A percentile compares a stretch with the other conserved stretches of the same genome.
These are phyloP conservation scores for Funneliformis caledonium DNA, from an alignment of 371 early-diverging fungal species.

Conservation along the genomic window DNA sequence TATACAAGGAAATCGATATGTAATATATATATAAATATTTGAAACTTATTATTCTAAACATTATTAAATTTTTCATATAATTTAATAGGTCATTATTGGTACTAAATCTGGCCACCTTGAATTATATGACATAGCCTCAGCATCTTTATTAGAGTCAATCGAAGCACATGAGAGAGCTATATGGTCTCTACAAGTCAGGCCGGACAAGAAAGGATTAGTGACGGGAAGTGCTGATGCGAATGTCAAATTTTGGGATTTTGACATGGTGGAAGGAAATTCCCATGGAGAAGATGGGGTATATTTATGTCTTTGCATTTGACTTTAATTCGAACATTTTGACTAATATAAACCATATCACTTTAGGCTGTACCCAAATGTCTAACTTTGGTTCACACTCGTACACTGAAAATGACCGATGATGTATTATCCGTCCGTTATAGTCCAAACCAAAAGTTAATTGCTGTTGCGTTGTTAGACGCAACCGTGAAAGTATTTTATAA, in stretches of 20 bases:
- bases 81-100: slow-evolving; percentile 76
- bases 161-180: slow-evolving; percentile 90
- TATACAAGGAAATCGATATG: slow-evolving; percentile 88
- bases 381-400: slow-evolving; percentile 84
- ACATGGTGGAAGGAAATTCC: slow-evolving; percentile 47
- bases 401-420: slow-evolving; percentile 92
- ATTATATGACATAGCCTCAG: slow-evolving; percentile 85
- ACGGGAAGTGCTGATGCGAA: slow-evolving; percentile 94
- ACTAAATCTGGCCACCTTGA: slow-evolving; percentile 90
- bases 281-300: slow-evolving; percentile 2
- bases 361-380: slow-evolving; percentile 55
- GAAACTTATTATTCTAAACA: not conserved
- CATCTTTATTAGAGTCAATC: slow-evolving; percentile 78
- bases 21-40: slow-evolving; percentile 42
- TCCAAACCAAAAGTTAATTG: slow-evolving; percentile 85
- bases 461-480: slow-evolving; percentile 88
- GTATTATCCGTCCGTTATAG: slow-evolving; percentile 86
- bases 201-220: slow-evolving; percentile 86
- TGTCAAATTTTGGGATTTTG: slow-evolving; percentile 97
- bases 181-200: slow-evolving; percentile 86
- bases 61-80: not conserved
- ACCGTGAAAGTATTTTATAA: slow-evolving; percentile 96
- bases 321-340: not conserved
- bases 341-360: not conserved
- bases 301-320: not conserved